Evolutionary conservation across 1,284 basidiomycete species (phyloP), one percentile per base, ranked within the genome.

Genomic region (Pseudozyma sp.): DNA sequence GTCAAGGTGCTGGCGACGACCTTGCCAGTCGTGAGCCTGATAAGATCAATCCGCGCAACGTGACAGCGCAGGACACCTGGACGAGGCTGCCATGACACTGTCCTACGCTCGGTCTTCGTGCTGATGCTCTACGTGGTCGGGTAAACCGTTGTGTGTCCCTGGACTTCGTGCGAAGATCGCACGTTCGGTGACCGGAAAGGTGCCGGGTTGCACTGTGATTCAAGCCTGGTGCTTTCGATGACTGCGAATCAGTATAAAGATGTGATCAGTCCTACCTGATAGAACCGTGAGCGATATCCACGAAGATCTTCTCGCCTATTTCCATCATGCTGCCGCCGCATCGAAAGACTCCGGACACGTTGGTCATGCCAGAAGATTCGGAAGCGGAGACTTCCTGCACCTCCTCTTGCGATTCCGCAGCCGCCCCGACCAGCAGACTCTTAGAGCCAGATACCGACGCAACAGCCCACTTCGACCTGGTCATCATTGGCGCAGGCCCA

Each of bases 401-500:
- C 29, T 17, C 31, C 13, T 54, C 39, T n/a, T 48, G 56, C 46
- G 44, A 48, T 0, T 7, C 43, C 2, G 10, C n/a, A 4, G 3
- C 24, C 1, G 17, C 61, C 4, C 1, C 45, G 5, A 7, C 49
- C 11, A 44, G 47, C 11, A 37, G 16, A 13, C 62, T 70, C 8
- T 37, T 34, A 1, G 50, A 49, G 14, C 63, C 54, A 9, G 31
- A 37, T 14, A 43, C 54, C 48, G 58, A 63, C 7, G 47, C 59
- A 19, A 40, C 45, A 17, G 60, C 69, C 16, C 60, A 64, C 53
- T 81, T 75, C 34, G 79, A 80, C 45, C 68, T 82, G 5, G 74
- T 82, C 55, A 74, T 82, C 52, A 80, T 82, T 52, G 81, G 81
- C 3, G 64, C 76, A 4, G 79, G 81, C 3, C 81, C 81, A 2